Evolutionary conservation across 1,139 yeast species (phyloP).

Genomic region (Petasospora rhodanensis): DNA sequence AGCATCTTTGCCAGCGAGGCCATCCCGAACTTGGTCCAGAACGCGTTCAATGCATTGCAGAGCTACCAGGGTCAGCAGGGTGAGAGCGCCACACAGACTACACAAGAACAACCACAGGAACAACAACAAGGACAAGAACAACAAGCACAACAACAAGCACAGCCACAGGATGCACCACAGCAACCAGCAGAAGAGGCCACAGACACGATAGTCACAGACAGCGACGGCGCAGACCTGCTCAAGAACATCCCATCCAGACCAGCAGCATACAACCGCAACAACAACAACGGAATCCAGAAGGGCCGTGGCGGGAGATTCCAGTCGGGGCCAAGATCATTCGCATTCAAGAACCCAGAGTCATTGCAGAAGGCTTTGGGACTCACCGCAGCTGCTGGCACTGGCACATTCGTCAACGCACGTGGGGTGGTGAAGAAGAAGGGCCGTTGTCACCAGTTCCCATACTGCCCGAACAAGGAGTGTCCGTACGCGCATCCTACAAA

Average conservation of each 20-base stretch:
- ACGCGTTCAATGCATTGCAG: conserved; percentile 54
- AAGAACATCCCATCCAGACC: conserved; percentile 21
- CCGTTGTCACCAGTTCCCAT: conserved; percentile 76
- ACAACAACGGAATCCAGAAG: conserved; percentile 11
- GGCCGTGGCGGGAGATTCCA: conserved; percentile 12
- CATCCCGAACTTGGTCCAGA: conserved; percentile 40
- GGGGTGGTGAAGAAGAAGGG: conserved; percentile 42
- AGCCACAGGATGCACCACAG: conserved; percentile 14
- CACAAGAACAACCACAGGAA: conserved; percentile 8
- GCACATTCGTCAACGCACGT: conserved; percentile 24
- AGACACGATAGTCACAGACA: conserved; percentile 5
- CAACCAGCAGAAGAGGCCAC: conserved; percentile 22
- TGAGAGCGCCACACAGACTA: conserved; percentile 9
- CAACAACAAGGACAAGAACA: conserved; percentile 13
- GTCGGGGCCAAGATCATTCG: conserved; percentile 17
- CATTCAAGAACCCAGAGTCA: conserved; percentile 22
- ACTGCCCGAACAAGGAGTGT: conserved; percentile 64
- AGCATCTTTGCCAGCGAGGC: conserved; percentile 64
- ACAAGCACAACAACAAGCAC: conserved; percentile 18
- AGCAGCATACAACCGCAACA: conserved; percentile 14
- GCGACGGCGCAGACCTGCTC: background rate
- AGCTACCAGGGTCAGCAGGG: conserved; percentile 34
- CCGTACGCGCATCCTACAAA: conserved; percentile 76
- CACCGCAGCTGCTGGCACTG: conserved; percentile 17
- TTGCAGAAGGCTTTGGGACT: conserved; percentile 24